Evolutionary conservation across 1,284 basidiomycete species (phyloP), one percentile per base, ranked within the genome.

Genomic region (Cutaneotrichosporon sp.): DNA sequence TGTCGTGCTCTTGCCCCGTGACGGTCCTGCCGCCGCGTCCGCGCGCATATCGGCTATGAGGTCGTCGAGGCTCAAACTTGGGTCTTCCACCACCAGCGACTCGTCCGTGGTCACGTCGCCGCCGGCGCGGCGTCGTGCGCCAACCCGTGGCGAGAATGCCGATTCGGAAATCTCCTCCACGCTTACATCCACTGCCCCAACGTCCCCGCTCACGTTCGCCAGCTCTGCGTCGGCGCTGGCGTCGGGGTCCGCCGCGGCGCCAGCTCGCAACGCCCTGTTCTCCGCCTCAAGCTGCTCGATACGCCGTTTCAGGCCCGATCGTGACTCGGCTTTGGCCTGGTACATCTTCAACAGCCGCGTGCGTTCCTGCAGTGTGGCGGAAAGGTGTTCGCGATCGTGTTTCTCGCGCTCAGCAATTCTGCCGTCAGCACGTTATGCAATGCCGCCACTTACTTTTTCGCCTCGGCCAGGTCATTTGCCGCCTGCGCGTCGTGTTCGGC

Each of bases 21-120:
- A n/a, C n/a, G n/a, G n/a, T 40, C 26, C 26, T 10, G 7, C 7
- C 26, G 10, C 26, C 26, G 26, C 26, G 26, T 30, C 26, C 26
- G 26, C 26, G 26, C 10, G 26, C 26, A 30, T 30, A 10, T 30
- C 26, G 43, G 15, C 26, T 9, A 45, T 17, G 4, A 35, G 33
- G 1, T 13, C 13, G 30, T 45, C 43, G 43, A 44, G 42, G 17
- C 13, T 35, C 26, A 5, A 30, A 7, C 26, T n/a, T 4, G 43
- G 43, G 18, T 34, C 20, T 21, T 64, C 64, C n/a, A 71, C 46
- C 15, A 59, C 42, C 9, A 69, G 59, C 7, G 66, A 66, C 2
- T 21, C 20, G 14, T 43, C 42, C 22, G 26, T n/a, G 15, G 22
- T n/a, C n/a, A n/a, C n/a, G n/a, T n/a, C n/a, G n/a, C n/a, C n/a